Conservation (phyloP, 352 stramenopile genomes). For the Pythium coloratum region DNA sequence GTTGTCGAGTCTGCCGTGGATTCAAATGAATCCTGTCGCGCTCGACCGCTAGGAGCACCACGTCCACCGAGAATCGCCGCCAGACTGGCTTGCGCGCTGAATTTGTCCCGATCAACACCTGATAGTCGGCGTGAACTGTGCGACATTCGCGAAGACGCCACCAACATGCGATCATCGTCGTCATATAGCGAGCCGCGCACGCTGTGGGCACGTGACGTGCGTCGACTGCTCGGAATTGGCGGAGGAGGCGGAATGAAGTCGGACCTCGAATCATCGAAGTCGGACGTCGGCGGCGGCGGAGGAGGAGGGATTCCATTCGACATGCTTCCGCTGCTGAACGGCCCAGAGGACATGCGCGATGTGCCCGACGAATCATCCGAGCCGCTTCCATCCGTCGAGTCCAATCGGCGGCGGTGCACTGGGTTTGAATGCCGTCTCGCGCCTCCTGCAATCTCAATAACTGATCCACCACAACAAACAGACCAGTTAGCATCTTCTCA, state of each 20-base stretch:
- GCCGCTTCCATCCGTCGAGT: conserved; percentile 48
- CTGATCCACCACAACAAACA: conserved; percentile 20
- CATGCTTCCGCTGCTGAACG: conserved; percentile 23
- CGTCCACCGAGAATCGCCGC: conserved; percentile 64
- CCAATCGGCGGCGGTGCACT: conserved; percentile 25
- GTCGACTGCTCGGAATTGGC: conserved; percentile 19
- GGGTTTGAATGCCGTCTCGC: conserved; percentile 15
- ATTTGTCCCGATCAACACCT: conserved; percentile 41
- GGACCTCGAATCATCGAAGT: conserved; percentile 21
- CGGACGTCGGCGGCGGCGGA: conserved; percentile 41
- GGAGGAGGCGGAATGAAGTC: conserved; percentile 33
- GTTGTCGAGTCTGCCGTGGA: conserved; percentile 28
- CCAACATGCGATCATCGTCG: conserved; percentile 34
- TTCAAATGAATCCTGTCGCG: conserved; percentile 56
- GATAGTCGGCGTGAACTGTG: conserved; percentile 43
- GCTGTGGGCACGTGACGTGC: conserved; percentile 53
- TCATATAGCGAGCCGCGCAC: conserved; percentile 55
- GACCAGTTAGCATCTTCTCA: neutral
- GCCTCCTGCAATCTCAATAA: conserved; percentile 48
- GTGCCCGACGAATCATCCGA: conserved; percentile 61
- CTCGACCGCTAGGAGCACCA: conserved; percentile 22
- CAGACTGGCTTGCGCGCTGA: conserved; percentile 53
- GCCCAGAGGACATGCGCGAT: conserved; percentile 57
- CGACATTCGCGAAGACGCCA: conserved; percentile 39
- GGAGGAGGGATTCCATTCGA: conserved; percentile 43